Base-by-base conservation (phyloP, 805 yeast genomes). In the Hermanozyma aechmeae region DNA sequence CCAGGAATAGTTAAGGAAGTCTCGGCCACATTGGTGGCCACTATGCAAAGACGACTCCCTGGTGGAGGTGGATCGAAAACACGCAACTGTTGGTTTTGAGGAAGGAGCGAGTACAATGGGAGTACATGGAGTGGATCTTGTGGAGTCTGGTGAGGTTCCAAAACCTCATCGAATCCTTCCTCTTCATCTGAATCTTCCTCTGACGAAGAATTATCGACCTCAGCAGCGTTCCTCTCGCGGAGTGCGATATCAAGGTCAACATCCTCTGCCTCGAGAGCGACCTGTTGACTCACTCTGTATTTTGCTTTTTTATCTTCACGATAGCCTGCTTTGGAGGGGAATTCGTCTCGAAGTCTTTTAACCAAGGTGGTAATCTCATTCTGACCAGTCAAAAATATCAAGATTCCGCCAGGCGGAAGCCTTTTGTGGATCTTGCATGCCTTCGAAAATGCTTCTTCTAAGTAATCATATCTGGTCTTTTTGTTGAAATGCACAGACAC, bases 1-100 rank as follows among this genome's bases (percentile, higher is more conserved):
- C 94, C 93, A 0, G 98, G 98, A 43, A 92, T 92, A 0, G 99
- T 92, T 50, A 92, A 68, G 1, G 96, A 86, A 0, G 99, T 92
- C 53, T 92, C 99, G 0, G 99, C 99, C 33, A 92, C 94, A 49
- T 92, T 92, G 2, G 99, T 92, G 4, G 99, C 95, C 18, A 92
- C 84, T 23, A 92, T 80, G 62, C 96, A 86, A 7, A 92, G 53
- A 45, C 99, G 68, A 23, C 86, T 70, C 4, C 94, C 95, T 15
- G 61, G 58, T 3, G 98, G 98, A 2, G 96, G 94, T 0, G 65
- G 62, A 32, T 82, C 72, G 49, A 92, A 92, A 2, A 92, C 94
- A 48, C 77, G 82, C 86, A 92, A 77, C 58, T 92, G 99, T 46
- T 92, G 95, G 26, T 72, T 73, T 0, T 97, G 86, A n/a, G 99